Evolutionary conservation across 1,139 yeast genomes (phyloP), one percentile per base, ranked within the genome.

Genomic region (Wickerhamiella infanticola): DNA sequence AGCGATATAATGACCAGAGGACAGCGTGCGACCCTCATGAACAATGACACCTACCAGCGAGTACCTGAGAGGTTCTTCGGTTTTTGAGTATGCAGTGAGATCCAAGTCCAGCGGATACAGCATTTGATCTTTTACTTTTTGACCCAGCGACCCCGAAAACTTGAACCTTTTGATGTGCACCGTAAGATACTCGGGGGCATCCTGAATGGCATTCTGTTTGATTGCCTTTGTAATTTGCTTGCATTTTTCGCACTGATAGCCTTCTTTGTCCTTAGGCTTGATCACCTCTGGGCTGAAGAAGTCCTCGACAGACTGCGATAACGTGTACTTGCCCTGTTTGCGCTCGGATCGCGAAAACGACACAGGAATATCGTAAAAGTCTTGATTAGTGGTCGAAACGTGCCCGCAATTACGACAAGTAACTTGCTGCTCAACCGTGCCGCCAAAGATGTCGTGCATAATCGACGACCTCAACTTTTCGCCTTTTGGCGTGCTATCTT

Each of bases 401-500:
- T 81, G 76, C 18, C 79, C 75, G 65, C 98, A 90, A 45, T 69
- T 74, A 51, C 74, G 74, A 65, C 98, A 90, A 0, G 84, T 78
- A 37, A 90, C 94, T 41, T 76, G 73, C 64, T 90, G 98, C 55
- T 80, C 75, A 50, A 88, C 67, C 44, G 84, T 66, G 3, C 98
- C 98, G 27, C 97, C 98, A 64, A 90, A 90, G 24, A 90, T 83
- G 59, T 88, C 95, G 63, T 90, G 88, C 24, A 90, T 69, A 31
- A 88, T 79, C 44, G 94, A 81, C 52, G 80, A 72, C 55, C 84
- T 82, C 58, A 86, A 69, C 59, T 88, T 86, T 44, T 69, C 72
- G 11, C 95, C 95, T 59, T 77, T 81, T 33, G 96, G 96, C 1
- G 93, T 86, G 5, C 85, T 74, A 60, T 88, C 96, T 61, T 88